Evolutionary conservation across 306 rosid genomes (phyloP), one percentile per base, ranked within the genome.

Genomic region (Lathyrus tuberosus): DNA sequence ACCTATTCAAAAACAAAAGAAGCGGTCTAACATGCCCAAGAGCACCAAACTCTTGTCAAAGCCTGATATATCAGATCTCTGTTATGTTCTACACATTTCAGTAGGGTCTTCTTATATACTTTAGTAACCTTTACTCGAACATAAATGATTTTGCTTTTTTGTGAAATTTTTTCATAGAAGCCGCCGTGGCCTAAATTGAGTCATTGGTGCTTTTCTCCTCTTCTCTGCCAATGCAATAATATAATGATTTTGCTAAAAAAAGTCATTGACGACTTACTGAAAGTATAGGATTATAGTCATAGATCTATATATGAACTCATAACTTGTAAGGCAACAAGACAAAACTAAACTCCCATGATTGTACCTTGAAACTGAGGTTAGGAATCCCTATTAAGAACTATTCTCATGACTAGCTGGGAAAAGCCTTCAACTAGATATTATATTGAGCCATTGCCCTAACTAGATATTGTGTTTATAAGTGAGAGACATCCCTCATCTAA

Each of bases 61-160:
- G 77, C 78, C 79, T 2, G 92, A 76, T 66, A 58, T 88, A 62
- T 81, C 81, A 46, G 66, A 79, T 64, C 87, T 90, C 28, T 90
- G 95, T 68, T 80, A 80, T 68, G 76, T 83, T 77, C 79, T 90
- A 62, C 80, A 76, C 65, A 72, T 88, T 70, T 51, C 85, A 42
- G 97, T 90, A 84, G 68, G 88, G 43, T 68, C 75, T 76, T 62
- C 3, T 1, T 71, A 52, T 62, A 66, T 43, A 30, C 65, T 49
- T 14, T 10, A 18, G 13, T 16, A 59, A 48, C 54, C 71, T 80
- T 60, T 40, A 40, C 43, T 62, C 69, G 30, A 40, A 49, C 14
- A 66, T 51, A 24, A 42, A 12, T 65, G 33, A 5, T 35, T 60
- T 20, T 62, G 1, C 30, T 63, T 63, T 62, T 40, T 9, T 18